Percentiles rank a stretch among this genome's conserved stretches.
phyloP scores from a whole-genome alignment of 2,329 filamentous ascomycete genomes.

The Aspergillus fischeri region DNA sequence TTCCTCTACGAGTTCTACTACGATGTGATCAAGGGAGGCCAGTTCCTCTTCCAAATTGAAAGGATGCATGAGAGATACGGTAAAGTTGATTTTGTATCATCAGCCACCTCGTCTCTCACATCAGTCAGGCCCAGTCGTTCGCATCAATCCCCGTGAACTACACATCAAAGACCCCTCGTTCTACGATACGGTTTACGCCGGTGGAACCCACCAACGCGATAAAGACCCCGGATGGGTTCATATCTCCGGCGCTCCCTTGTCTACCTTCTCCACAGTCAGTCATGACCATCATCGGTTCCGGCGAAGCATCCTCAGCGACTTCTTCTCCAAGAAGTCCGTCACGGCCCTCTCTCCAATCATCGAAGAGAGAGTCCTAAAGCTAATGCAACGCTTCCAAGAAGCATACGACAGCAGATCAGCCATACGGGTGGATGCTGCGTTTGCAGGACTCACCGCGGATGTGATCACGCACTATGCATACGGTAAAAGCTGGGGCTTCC shows the following conservation, averaged over 20 bases:
- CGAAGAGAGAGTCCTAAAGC: constrained; percentile 19
- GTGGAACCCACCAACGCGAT: constrained; percentile 16
- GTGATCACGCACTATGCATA: constrained; percentile 38
- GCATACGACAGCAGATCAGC: constrained; percentile 1
- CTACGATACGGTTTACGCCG: constrained; percentile 32
- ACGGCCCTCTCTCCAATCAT: constrained; percentile 33
- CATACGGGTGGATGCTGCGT: constrained; percentile 16
- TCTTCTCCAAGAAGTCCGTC: too few species aligned
- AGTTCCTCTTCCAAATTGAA: constrained; percentile 21
- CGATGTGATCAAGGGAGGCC: constrained; percentile 19
- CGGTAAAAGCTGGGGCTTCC: constrained; percentile 28
- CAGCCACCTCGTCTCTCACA: not conserved
- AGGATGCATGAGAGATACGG: constrained; percentile 26
- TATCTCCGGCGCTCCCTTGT: constrained; percentile 8
- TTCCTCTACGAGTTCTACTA: constrained; percentile 28
- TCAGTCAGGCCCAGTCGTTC: constrained; percentile 31
- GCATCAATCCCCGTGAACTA: constrained; percentile 35
- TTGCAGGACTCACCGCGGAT: constrained; percentile 30
- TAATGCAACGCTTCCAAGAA: constrained; percentile 13
- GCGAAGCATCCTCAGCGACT: too few species aligned
- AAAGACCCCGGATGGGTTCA: constrained; percentile 17
- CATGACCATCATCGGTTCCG: constrained; percentile 42
- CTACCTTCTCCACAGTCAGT: constrained; percentile 31
- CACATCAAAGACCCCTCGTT: constrained; percentile 33
- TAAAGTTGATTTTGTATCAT: not conserved